phyloP scores from a whole-genome alignment of 257 asterid species.

The Prunella vulgaris region DNA sequence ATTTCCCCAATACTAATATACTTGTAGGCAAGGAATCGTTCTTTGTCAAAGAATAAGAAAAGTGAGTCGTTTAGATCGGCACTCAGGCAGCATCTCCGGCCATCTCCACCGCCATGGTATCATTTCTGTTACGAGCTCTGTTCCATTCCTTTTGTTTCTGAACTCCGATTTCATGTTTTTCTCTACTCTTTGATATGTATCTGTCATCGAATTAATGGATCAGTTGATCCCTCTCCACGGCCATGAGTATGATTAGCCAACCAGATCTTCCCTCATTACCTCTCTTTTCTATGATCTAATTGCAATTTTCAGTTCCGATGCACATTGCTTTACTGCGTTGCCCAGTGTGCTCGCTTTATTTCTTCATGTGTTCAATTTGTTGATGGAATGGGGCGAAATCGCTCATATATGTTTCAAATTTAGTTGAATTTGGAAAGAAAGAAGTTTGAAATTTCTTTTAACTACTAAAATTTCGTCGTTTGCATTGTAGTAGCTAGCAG shows the following conservation, averaged over 20 bases:
- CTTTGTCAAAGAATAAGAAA: no score
- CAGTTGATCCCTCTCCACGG: neutral
- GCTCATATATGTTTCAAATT: neutral
- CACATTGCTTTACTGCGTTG: neutral
- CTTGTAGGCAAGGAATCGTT: neutral
- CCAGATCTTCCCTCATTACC: conserved; percentile 19
- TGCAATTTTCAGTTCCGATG: conserved; percentile 12
- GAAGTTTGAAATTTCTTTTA: neutral
- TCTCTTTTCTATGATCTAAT: neutral
- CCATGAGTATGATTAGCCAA: neutral
- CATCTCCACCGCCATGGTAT: conserved; percentile 28
- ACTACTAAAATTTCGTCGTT: neutral
- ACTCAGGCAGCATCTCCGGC: conserved; percentile 13
- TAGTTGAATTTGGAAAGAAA: neutral
- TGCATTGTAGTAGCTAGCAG: neutral
- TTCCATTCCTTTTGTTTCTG: neutral
- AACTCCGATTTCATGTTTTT: neutral
- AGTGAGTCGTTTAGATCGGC: conserved; percentile 14
- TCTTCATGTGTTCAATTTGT: conserved; percentile 4
- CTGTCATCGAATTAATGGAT: conserved; percentile 13
- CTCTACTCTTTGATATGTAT: neutral
- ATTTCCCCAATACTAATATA: neutral
- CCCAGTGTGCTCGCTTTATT: conserved; percentile 9
- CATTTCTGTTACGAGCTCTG: neutral
- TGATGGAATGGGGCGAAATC: conserved; percentile 10